Evolutionary conservation across 352 stramenopile species (phyloP).

Genomic region (Phytophthora rubi): DNA sequence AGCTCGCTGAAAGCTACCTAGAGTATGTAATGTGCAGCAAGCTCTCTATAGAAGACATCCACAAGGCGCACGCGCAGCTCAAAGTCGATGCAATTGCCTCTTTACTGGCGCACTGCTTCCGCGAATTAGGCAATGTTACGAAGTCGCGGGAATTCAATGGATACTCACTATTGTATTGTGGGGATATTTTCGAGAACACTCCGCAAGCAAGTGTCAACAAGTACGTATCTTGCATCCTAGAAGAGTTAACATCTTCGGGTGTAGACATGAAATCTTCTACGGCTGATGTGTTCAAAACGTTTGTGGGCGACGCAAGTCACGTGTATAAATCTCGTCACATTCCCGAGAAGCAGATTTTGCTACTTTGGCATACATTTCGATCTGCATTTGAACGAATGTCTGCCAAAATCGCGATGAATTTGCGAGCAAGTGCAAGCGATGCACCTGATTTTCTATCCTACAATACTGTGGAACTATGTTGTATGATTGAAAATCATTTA

Average conservation of each 20-base stretch:
- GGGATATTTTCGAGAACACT: slow-evolving; percentile 30
- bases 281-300: slow-evolving; percentile 32
- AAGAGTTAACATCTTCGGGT: slow-evolving; percentile 37
- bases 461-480: slow-evolving; percentile 30
- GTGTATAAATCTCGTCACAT: slow-evolving; percentile 47
- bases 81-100: slow-evolving; percentile 66
- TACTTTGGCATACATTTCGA: slow-evolving; percentile 43
- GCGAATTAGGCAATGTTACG: slow-evolving; percentile 37
- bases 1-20: slow-evolving; percentile 59
- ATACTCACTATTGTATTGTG: slow-evolving; percentile 63
- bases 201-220: slow-evolving; percentile 49
- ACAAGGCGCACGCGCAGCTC: slow-evolving; percentile 51
- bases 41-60: slow-evolving; percentile 34
- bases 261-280: slow-evolving; percentile 1
- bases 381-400: slow-evolving; percentile 38
- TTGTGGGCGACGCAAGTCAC: slow-evolving; percentile 47
- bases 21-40: slow-evolving; percentile 71
- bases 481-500: slow-evolving; percentile 36
- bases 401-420: slow-evolving; percentile 29
- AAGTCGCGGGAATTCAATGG: slow-evolving; percentile 50
- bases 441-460: slow-evolving; percentile 1
- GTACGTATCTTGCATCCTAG: slow-evolving; percentile 53
- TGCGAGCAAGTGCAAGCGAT: slow-evolving; percentile 24
- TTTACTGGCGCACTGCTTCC: slow-evolving; percentile 64
- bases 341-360: slow-evolving; percentile 24